Evolutionary conservation across 2,329 filamentous ascomycete species (phyloP), one percentile per base, ranked within the genome.

Genomic region (Claviceps sorghi): DNA sequence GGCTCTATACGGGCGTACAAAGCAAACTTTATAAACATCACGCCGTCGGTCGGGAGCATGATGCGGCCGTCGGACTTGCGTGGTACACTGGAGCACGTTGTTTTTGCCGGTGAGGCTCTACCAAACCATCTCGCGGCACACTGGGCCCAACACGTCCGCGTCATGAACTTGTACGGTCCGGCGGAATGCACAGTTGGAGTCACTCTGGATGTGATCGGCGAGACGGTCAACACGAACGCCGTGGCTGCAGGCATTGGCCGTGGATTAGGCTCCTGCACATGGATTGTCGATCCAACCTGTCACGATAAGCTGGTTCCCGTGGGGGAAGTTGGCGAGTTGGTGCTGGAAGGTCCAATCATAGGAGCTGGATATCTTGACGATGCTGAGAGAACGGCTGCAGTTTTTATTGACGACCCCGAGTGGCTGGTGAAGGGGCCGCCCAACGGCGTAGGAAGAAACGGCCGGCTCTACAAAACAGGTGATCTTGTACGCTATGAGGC

Each of bases 321-420:
- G n/a, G 65, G 65, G 1, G 52, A 44, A 7, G 48, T 62, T 7
- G 66, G 65, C 2, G 68, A 70, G 52, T 56, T 70, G n/a, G 53
- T 67, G 5, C 52, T 73, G 22, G 68, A 68, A 54, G 70, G 72
- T 1, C 75, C 74, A 0, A 65, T 71, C 2, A 67, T 79, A 8
- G 74, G 70, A 21, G 63, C 68, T 41, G 74, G 75, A 38, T 80
- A 79, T 53, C 60, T 77, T 19, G 70, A 73, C 49, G 59, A 66
- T 30, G 32, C 61, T 0, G 50, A 53, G 5, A 57, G 56, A 50
- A 68, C 72, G 64, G 53, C 64, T 51, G 21, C 52, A 1, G 57
- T 57, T 0, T 67, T 67, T 38, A 59, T 67, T 34, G 19, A 60
- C 17, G 44, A 55, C 36, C 59, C 59, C 1, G 21, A 43, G 3